Conservation (phyloP, 768 basidiomycete genomes). For the Filobasidium wieringae region DNA sequence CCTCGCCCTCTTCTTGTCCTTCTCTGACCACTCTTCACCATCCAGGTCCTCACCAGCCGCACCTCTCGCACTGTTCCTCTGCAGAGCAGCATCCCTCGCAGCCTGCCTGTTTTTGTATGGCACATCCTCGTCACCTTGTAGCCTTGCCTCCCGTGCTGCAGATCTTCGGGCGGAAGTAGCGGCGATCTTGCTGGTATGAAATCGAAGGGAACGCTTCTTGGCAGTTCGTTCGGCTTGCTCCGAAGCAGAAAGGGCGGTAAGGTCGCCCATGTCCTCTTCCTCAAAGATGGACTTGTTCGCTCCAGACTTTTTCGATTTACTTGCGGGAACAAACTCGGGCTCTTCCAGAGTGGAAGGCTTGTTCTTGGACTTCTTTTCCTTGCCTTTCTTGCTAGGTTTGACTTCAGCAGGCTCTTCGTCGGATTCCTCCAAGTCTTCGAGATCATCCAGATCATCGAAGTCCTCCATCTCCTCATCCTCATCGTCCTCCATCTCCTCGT, state of each 20-base stretch:
- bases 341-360: constrained; percentile 53
- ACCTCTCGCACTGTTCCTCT: constrained; percentile 41
- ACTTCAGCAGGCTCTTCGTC: constrained; percentile 6
- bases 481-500: constrained; percentile 48
- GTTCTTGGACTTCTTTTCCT: constrained; percentile 35
- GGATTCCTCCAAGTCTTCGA: constrained; percentile 15
- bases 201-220: constrained; percentile 69
- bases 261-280: constrained; percentile 57
- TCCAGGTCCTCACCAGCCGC: constrained; percentile 33
- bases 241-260: constrained; percentile 52
- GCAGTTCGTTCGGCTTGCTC: constrained; percentile 76
- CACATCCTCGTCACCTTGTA: constrained; percentile 88
- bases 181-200: constrained; percentile 87
- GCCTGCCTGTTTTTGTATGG: constrained; percentile 65
- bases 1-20: constrained; percentile 40
- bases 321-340: constrained; percentile 51
- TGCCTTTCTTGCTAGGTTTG: constrained; percentile 17
- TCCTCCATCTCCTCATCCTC: constrained; percentile 44
- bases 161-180: constrained; percentile 62
- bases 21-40: constrained; percentile 40
- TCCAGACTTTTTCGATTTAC: constrained; percentile 7
- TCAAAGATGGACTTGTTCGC: constrained; percentile 20
- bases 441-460: constrained; percentile 9
- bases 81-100: constrained; percentile 36
- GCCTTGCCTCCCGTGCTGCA: constrained; percentile 55